A percentile compares a stretch with the other conserved stretches of the same genome.
phyloP scores from a whole-genome alignment of 1,284 basidiomycete genomes.

The Paramarasmius palmivorus region DNA sequence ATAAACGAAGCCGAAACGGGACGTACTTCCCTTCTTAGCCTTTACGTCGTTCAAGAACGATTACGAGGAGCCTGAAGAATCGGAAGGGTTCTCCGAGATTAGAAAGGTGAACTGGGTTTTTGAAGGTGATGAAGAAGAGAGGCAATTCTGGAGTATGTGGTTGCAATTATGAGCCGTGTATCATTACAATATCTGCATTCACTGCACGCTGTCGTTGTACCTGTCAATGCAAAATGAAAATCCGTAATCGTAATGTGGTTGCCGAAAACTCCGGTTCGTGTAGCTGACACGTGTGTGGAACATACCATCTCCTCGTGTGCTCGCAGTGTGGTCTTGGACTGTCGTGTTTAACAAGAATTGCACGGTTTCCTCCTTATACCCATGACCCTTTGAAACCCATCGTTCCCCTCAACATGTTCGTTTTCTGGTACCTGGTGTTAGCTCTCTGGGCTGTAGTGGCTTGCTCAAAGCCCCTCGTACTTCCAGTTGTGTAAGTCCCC shows the following conservation, averaged over 20 bases:
- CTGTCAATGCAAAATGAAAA: too few relatives aligned
- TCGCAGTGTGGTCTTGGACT: background rate
- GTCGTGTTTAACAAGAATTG: background rate
- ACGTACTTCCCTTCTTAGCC: conserved; percentile 65
- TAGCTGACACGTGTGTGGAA: conserved; percentile 1
- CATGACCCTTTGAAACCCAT: conserved; percentile 3
- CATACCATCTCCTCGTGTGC: background rate
- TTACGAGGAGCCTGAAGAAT: conserved; percentile 64
- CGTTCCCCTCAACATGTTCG: background rate
- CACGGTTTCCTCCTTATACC: background rate
- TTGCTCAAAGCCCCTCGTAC: conserved; percentile 1
- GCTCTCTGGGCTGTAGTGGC: background rate
- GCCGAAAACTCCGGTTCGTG: too few relatives aligned
- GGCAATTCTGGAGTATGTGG: conserved; percentile 77
- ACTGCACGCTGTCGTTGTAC: too few relatives aligned
- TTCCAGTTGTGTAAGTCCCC: background rate
- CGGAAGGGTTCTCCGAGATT: conserved; percentile 80
- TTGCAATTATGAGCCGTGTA: conserved; percentile 38
- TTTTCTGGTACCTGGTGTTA: conserved; percentile 1
- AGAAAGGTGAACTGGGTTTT: conserved; percentile 80
- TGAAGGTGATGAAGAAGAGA: conserved; percentile 71
- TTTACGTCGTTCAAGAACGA: conserved; percentile 59
- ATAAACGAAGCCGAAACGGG: conserved; percentile 36
- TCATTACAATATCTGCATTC: too few relatives aligned
- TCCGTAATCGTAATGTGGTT: too few relatives aligned